These are phyloP conservation scores for Ceriops tagal DNA, from an alignment of 345 rosid species.

Conservation along the genomic window DNA sequence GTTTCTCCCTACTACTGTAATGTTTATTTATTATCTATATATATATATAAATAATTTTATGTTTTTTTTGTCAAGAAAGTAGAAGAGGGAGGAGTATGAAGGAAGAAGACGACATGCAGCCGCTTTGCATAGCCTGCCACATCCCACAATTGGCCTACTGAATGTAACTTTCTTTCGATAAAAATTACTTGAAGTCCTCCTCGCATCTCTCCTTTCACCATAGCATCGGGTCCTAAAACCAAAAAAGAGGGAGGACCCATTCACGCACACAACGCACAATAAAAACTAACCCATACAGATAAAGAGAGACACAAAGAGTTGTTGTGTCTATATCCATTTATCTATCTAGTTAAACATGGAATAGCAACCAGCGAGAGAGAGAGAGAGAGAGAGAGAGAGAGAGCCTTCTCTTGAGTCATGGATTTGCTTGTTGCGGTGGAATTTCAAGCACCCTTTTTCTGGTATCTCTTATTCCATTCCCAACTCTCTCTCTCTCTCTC, in stretches of 20 bases:
- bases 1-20: too few relatives aligned
- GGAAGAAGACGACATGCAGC: slow-evolving; percentile 41
- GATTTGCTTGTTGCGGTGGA: slow-evolving; percentile 31
- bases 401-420: slow-evolving; percentile 13
- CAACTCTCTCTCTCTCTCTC: not conserved
- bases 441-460: slow-evolving; percentile 20
- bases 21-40: too few relatives aligned
- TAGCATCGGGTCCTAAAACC: slow-evolving; percentile 35
- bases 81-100: not conserved
- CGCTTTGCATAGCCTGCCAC: slow-evolving; percentile 19
- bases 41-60: too few relatives aligned
- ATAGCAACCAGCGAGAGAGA: not conserved
- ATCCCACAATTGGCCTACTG: not conserved
- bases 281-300: not conserved
- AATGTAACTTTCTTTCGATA: not conserved
- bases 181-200: slow-evolving; percentile 20
- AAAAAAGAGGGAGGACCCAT: slow-evolving; percentile 26
- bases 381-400: not conserved
- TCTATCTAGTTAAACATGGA: not conserved
- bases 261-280: slow-evolving; percentile 1
- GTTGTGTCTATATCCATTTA: not conserved
- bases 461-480: slow-evolving; percentile 24
- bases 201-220: slow-evolving; percentile 34
- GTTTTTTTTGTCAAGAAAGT: too few relatives aligned
- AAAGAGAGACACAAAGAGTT: not conserved